Base-by-base conservation (phyloP, 371 early-diverging fungal genomes). In the Coemansia sp. region DNA sequence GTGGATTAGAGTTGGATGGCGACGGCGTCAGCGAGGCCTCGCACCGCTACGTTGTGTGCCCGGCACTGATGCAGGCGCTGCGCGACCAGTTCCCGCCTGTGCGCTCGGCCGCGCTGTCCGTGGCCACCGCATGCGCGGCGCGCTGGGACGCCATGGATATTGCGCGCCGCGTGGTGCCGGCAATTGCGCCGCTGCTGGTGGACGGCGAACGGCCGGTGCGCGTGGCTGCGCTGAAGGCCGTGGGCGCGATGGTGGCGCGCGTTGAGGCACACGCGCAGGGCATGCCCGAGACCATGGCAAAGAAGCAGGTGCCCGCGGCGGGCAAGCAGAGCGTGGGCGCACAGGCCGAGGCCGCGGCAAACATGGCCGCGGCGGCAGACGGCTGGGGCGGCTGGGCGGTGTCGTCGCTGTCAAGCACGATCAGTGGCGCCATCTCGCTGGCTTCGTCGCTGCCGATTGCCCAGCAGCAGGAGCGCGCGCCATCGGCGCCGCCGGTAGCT, bases 11-110 rank as follows among this genome's bases (percentile, higher is more conserved):
- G 42, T 24, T 69, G 24, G 67, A 60, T 18, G 62, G 49, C 36
- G 58, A 44, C 29, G 51, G 58, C 6, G 55, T 78, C 44, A 70
- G 10, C 43, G 46, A 54, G 34, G 4, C 34, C 18, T 46, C 72
- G 85, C 87, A 91, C 84, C 10, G 87, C 54, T 88, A 90, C 60
- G 85, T 92, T 5, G 77, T 97, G 4, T 84, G 88, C 0, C 88
- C 92, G 8, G 94, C 94, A 1, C 89, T 97, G 48, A 78, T 89
- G 9, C 82, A 94, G 36, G 85, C 90, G 37, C 70, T 97, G 29
- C 79, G 89, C n/a, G 98, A 98, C 71, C 90, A 92, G 10, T 98
- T 97, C 75, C 90, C 93, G 18, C 94, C 93, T 46, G 91, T 95
- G 1, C 84, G 95, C 33, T 81, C 88, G 14, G 95, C 97, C 7